Conservation (phyloP, 108 stramenopile species). For the Mediolabrus comicus region DNA sequence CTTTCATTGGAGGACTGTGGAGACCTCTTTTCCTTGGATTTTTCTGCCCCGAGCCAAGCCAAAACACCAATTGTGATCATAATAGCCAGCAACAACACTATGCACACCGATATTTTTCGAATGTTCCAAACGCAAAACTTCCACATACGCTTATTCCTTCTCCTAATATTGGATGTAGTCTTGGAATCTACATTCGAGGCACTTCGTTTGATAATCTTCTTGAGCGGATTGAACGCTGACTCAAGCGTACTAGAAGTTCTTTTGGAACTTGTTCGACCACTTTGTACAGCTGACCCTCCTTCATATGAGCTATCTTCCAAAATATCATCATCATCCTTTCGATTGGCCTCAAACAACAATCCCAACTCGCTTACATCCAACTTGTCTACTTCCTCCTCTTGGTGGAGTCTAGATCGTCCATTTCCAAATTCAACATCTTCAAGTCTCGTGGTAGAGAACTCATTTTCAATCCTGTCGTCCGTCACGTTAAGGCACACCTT, state of each 20-base stretch:
- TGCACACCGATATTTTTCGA: conserved; percentile 22
- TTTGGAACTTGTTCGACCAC: background rate
- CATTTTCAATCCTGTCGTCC: conserved; percentile 22
- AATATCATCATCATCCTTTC: background rate
- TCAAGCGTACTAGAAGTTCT: background rate
- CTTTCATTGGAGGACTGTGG: background rate
- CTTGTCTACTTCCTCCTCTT: conserved; percentile 1
- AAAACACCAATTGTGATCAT: conserved; percentile 4
- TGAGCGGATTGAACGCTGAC: background rate
- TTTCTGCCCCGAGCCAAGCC: conserved; percentile 11
- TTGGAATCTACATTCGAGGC: background rate
- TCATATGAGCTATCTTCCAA: background rate
- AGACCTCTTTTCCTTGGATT: background rate
- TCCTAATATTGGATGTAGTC: conserved; percentile 3
- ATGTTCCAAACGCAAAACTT: conserved; percentile 44
- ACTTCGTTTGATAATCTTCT: background rate
- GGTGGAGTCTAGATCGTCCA: background rate
- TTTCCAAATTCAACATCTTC: conserved; percentile 24
- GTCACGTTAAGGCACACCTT: conserved; percentile 12
- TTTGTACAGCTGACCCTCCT: background rate
- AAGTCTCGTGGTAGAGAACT: conserved; percentile 25
- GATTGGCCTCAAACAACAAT: background rate
- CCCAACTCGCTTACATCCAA: conserved; percentile 8
- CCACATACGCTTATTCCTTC: conserved; percentile 27
- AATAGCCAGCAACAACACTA: conserved; percentile 11